Evolutionary conservation across 2,329 filamentous ascomycete genomes (phyloP).

Genomic region (Penicillium sp.): DNA sequence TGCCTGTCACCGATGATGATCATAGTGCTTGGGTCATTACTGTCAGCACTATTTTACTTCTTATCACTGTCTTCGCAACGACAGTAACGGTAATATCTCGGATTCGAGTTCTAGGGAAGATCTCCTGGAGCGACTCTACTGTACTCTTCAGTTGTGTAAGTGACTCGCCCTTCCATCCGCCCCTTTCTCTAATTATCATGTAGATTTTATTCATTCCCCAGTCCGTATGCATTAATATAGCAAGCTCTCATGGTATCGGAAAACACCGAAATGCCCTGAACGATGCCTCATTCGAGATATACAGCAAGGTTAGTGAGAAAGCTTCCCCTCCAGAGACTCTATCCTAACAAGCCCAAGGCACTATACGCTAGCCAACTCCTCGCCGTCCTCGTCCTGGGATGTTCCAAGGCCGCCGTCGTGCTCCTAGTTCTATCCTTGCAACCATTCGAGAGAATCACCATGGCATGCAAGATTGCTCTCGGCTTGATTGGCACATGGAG

Average conservation of each 20-base stretch:
- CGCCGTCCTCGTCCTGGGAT: conserved; percentile 7
- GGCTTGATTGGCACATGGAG: conserved; percentile 5
- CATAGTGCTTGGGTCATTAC: conserved; percentile 14
- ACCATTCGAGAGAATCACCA: conserved; percentile 4
- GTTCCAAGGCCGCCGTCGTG: conserved; percentile 10
- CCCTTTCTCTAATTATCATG: neutral
- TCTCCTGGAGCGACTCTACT: conserved; percentile 8
- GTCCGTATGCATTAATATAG: conserved; percentile 10
- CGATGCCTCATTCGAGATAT: conserved; percentile 2
- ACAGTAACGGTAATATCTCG: conserved; percentile 11
- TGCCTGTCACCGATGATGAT: conserved; percentile 10
- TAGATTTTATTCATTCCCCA: conserved; percentile 6
- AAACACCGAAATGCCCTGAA: conserved; percentile 5
- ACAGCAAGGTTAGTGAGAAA: conserved; percentile 5
- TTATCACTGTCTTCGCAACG: conserved; percentile 8
- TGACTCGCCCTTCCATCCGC: neutral
- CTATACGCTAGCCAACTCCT: conserved; percentile 11
- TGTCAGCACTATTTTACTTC: conserved; percentile 11
- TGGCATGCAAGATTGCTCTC: conserved; percentile 8
- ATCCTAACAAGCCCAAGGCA: neutral
- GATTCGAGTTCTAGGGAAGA: conserved; percentile 1
- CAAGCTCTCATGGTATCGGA: conserved; percentile 8
- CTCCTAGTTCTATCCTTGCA: conserved; percentile 9
- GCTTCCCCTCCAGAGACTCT: fast-evolving
- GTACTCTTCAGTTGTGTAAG: conserved; percentile 6